phyloP scores from a whole-genome alignment of 2,329 filamentous ascomycete species.

The Blumeria graminis region DNA sequence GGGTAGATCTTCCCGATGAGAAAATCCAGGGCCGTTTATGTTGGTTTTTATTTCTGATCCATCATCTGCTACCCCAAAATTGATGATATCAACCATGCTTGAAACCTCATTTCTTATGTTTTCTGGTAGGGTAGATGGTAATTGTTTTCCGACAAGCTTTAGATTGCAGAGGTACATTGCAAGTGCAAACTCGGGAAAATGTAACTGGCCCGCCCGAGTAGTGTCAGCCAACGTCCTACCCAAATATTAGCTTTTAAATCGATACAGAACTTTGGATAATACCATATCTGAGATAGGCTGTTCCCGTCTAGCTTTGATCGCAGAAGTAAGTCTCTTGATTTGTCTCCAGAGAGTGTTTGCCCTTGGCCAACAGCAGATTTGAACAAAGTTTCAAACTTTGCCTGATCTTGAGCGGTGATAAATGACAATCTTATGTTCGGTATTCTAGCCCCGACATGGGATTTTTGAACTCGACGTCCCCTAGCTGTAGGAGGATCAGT shows the following conservation, averaged over 20 bases:
- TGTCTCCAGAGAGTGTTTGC: constrained; percentile 74
- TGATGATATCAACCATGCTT: constrained; percentile 99
- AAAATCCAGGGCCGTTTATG: constrained; percentile 37
- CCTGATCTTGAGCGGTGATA: constrained; percentile 82
- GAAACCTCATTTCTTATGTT: constrained; percentile 89
- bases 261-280: constrained; percentile 8
- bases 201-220: constrained; percentile 81
- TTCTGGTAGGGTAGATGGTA: constrained; percentile 56
- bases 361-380: constrained; percentile 75
- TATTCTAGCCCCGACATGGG: constrained; percentile 46
- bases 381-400: constrained; percentile 94
- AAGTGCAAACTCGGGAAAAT: constrained; percentile 92
- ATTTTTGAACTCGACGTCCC: constrained; percentile 24
- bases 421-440: constrained; percentile 88
- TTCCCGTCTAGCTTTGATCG: constrained; percentile 74
- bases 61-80: constrained; percentile 71
- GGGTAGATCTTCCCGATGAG: constrained; percentile 25
- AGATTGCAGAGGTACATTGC: constrained; percentile 98
- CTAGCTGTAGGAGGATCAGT: constrained; percentile 21
- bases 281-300: constrained; percentile 84
- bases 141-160: constrained; percentile 61
- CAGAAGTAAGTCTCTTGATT: constrained; percentile 69
- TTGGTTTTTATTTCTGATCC: constrained; percentile 33
- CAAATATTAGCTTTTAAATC: constrained; percentile 6
- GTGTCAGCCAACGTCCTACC: constrained; percentile 74